These are phyloP conservation scores for Aureobasidium pullulans DNA, from an alignment of 2,329 filamentous ascomycete genomes.

Conservation along the genomic window DNA sequence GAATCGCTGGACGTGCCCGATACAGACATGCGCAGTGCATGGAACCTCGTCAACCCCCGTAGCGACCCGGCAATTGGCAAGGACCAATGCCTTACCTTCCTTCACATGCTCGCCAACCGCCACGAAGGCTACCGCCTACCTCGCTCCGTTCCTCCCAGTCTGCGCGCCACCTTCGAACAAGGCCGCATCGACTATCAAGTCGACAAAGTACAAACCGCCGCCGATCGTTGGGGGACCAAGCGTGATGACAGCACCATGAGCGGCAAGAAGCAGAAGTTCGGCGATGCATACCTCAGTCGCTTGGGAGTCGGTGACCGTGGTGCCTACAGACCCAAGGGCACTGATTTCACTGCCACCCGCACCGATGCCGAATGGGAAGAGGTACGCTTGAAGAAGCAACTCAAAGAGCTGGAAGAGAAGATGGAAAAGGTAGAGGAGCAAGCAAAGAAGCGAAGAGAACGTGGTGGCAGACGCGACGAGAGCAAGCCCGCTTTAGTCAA, in stretches of 20 bases:
- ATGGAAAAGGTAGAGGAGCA: slow-evolving; percentile 73
- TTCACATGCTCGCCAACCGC: slow-evolving; percentile 92
- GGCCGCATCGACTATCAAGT: slow-evolving; percentile 96
- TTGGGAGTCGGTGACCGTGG: slow-evolving; percentile 70
- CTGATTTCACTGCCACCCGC: slow-evolving; percentile 79
- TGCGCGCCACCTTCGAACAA: slow-evolving; percentile 85
- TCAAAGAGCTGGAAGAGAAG: slow-evolving; percentile 82
- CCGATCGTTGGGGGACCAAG: slow-evolving; percentile 70
- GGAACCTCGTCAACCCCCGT: slow-evolving; percentile 95
- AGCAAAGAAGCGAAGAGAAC: slow-evolving; percentile 41
- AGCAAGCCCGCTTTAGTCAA: slow-evolving; percentile 87
- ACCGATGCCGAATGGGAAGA: slow-evolving; percentile 95
- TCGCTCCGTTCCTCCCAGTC: slow-evolving; percentile 80
- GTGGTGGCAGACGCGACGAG: slow-evolving; percentile 53
- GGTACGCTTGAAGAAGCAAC: slow-evolving; percentile 85
- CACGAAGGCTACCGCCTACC: slow-evolving; percentile 95
- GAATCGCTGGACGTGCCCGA: slow-evolving; percentile 67
- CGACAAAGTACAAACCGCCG: slow-evolving; percentile 57
- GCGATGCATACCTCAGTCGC: slow-evolving; percentile 89
- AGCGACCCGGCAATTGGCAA: slow-evolving; percentile 79
- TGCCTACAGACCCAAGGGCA: slow-evolving; percentile 73
- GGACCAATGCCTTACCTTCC: slow-evolving; percentile 86
- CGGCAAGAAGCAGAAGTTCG: slow-evolving; percentile 92
- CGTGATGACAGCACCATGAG: slow-evolving; percentile 74
- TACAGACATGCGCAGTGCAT: slow-evolving; percentile 79